phyloP scores from a whole-genome alignment of 225 moss, liverwort and hornwort genomes.

The Pseudoscleropodium purum region DNA sequence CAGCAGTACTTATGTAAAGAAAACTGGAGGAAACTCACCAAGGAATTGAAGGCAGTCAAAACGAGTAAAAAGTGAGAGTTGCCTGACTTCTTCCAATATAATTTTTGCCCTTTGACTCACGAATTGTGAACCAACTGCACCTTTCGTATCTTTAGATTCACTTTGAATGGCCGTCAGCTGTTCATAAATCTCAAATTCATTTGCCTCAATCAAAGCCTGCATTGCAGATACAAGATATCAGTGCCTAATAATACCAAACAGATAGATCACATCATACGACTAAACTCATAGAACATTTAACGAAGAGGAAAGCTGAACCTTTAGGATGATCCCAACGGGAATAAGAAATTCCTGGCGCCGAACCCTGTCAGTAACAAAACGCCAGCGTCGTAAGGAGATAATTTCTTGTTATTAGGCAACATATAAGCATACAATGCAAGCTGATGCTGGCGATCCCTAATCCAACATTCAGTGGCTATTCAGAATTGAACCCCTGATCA shows the following conservation, averaged over 20 bases:
- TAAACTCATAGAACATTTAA: background rate
- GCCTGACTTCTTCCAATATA: conserved; percentile 86
- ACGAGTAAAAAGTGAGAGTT: conserved; percentile 76
- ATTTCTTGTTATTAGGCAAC: background rate
- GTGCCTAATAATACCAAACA: background rate
- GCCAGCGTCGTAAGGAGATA: background rate
- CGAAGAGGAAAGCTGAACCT: conserved; percentile 30
- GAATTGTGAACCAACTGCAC: conserved; percentile 75
- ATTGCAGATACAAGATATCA: background rate
- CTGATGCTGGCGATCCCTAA: background rate
- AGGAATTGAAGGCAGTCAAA: conserved; percentile 82
- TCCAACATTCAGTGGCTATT: background rate
- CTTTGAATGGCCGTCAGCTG: conserved; percentile 63
- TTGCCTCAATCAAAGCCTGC: conserved; percentile 83
- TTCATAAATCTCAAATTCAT: conserved; percentile 85
- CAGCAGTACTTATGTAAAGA: background rate
- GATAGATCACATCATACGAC: background rate
- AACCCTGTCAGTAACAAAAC: conserved; percentile 37
- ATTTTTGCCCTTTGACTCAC: conserved; percentile 90
- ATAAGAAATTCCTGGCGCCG: conserved; percentile 91
- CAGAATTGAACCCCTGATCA: background rate
- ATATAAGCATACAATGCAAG: background rate
- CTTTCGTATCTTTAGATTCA: conserved; percentile 39
- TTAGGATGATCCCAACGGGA: conserved; percentile 79
- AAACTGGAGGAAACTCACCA: conserved; percentile 36